phyloP scores from a whole-genome alignment of 169 alveolate species.

The Perkinsus olseni region DNA sequence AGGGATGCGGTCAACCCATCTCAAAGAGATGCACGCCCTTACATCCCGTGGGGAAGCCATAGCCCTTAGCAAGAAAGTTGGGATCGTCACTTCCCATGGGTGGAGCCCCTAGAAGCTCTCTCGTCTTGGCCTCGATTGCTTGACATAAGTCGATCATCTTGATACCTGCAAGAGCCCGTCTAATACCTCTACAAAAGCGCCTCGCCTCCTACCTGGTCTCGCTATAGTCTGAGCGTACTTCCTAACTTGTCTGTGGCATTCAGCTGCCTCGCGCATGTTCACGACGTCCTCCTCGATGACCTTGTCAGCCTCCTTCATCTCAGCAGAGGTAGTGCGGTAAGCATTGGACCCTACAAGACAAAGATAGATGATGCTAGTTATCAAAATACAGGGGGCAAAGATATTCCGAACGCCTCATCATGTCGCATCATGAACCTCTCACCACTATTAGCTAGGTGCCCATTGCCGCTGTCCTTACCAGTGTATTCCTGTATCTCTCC shows the following conservation, averaged over 20 bases:
- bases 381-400: no score
- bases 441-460: conserved; percentile 53
- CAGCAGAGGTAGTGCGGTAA: conserved; percentile 46
- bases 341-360: conserved; percentile 22
- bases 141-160: conserved; percentile 89
- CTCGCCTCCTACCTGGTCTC: conserved; percentile 63
- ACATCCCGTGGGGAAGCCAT: conserved; percentile 99
- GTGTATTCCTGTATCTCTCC: conserved; percentile 78
- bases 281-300: conserved; percentile 67
- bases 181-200: no score
- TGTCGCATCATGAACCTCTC: no score
- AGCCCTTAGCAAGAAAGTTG: conserved; percentile 92
- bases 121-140: conserved; percentile 88
- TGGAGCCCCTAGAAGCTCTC: conserved; percentile 79
- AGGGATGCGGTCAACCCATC: neutral
- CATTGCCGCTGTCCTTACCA: no score
- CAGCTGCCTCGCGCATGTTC: conserved; percentile 95
- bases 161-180: conserved; percentile 54
- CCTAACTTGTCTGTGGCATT: conserved; percentile 96
- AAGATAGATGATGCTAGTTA: no score
- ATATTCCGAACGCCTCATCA: no score
- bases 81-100: neutral
- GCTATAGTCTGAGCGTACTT: conserved; percentile 88
- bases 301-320: conserved; percentile 79
- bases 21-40: neutral